Conservation (phyloP, 345 rosid species). For the Lenwebbia sp. region DNA sequence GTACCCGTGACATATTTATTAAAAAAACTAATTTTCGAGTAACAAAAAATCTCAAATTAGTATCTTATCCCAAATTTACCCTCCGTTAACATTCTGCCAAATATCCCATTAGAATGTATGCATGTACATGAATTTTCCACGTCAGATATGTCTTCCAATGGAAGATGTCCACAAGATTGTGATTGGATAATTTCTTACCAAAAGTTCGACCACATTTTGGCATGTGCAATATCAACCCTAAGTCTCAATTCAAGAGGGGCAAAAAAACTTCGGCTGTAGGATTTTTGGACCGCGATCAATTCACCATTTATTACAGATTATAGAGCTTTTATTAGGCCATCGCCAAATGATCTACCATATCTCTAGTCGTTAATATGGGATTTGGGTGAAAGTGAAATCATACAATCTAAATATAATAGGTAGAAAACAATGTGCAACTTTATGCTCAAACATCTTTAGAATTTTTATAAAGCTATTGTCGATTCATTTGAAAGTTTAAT, state of each 20-base stretch:
- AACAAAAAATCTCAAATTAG: background rate
- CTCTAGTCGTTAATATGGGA: background rate
- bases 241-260: background rate
- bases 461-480: background rate
- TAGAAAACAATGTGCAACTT: background rate
- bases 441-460: background rate
- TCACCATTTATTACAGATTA: background rate
- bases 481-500: background rate
- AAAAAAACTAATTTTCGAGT: background rate
- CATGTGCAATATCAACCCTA: background rate
- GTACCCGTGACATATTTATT: background rate
- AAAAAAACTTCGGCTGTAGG: background rate
- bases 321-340: background rate
- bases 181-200: background rate
- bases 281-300: background rate
- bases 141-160: background rate
- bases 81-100: background rate
- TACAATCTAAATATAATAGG: background rate
- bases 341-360: background rate
- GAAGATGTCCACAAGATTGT: background rate
- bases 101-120: background rate
- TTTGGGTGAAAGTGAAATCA: background rate
- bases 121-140: background rate
- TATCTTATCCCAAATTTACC: background rate
- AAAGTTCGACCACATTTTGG: background rate